Conservation (phyloP, 805 yeast genomes). For the Yarrowia sp. region DNA sequence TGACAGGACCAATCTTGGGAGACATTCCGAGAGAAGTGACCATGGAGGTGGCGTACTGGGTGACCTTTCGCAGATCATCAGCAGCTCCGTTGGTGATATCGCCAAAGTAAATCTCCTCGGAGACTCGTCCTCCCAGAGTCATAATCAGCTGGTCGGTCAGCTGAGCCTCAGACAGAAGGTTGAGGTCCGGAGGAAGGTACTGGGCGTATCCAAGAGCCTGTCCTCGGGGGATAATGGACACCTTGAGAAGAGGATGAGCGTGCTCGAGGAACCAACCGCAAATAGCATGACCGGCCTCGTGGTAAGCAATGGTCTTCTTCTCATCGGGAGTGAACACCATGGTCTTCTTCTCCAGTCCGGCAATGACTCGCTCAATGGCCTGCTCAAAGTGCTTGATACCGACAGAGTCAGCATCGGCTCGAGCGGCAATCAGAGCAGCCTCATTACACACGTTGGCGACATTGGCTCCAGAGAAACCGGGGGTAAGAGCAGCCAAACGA, state of each 20-base stretch:
- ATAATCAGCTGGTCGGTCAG: constrained; percentile 87
- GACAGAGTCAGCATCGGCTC: constrained; percentile 70
- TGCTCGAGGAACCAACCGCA: constrained; percentile 93
- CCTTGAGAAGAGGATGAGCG: constrained; percentile 93
- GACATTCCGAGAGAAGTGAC: constrained; percentile 93
- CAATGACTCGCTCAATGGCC: constrained; percentile 96
- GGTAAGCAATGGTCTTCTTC: constrained; percentile 88
- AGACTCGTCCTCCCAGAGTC: constrained; percentile 96
- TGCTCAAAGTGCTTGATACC: constrained; percentile 81
- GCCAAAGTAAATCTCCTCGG: constrained; percentile 88
- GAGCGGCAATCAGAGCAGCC: constrained; percentile 95
- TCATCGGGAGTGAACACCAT: constrained; percentile 82
- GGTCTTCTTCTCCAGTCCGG: constrained; percentile 90
- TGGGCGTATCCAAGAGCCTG: constrained; percentile 97
- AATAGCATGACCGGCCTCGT: constrained; percentile 98
- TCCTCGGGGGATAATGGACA: constrained; percentile 94
- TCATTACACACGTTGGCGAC: constrained; percentile 96
- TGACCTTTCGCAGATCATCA: constrained; percentile 94
- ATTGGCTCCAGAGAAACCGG: constrained; percentile 98
- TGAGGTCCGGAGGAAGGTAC: constrained; percentile 90
- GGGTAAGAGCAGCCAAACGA: constrained; percentile 90
- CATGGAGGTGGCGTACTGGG: constrained; percentile 91
- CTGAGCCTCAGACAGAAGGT: constrained; percentile 72
- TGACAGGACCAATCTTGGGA: constrained; percentile 75
- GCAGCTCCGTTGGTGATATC: constrained; percentile 96